phyloP scores from a whole-genome alignment of 202 grass and related monocot genomes.

The Setaria viridis region DNA sequence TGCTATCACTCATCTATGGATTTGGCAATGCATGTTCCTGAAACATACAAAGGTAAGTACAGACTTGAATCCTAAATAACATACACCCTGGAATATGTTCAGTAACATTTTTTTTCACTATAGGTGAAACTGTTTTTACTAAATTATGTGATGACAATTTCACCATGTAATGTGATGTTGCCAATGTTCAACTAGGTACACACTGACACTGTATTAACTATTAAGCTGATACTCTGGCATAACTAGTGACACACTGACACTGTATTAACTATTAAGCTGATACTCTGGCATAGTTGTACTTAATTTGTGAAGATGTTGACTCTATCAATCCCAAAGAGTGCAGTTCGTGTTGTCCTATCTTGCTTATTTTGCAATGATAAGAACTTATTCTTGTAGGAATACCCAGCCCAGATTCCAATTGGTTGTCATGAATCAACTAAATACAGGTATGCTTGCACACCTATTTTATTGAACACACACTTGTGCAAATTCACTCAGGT shows the following conservation, averaged over 20 bases:
- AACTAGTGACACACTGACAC: neutral
- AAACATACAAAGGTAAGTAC: neutral
- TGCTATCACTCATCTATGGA: conserved; percentile 21
- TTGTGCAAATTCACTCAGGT: conserved; percentile 4
- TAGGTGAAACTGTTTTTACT: neutral
- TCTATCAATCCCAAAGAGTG: conserved; percentile 10
- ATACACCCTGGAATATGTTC: neutral
- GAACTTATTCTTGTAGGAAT: conserved; percentile 55
- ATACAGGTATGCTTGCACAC: conserved; percentile 56
- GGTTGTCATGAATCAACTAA: conserved; percentile 67
- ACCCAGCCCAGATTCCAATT: conserved; percentile 71
- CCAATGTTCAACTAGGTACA: neutral
- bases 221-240: neutral
- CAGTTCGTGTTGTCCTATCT: neutral
- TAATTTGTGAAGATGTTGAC: neutral
- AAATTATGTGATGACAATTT: neutral
- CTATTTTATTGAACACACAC: neutral
- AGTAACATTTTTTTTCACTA: neutral
- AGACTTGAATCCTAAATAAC: neutral
- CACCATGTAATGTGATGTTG: neutral
- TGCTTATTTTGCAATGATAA: conserved; percentile 1
- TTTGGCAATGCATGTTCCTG: conserved; percentile 8
- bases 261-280: neutral
- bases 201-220: neutral
- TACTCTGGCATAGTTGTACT: conserved; percentile 4